Conservation (phyloP, 495 filamentous ascomycete species). For the Hyphodiscus hymeniophilus region DNA sequence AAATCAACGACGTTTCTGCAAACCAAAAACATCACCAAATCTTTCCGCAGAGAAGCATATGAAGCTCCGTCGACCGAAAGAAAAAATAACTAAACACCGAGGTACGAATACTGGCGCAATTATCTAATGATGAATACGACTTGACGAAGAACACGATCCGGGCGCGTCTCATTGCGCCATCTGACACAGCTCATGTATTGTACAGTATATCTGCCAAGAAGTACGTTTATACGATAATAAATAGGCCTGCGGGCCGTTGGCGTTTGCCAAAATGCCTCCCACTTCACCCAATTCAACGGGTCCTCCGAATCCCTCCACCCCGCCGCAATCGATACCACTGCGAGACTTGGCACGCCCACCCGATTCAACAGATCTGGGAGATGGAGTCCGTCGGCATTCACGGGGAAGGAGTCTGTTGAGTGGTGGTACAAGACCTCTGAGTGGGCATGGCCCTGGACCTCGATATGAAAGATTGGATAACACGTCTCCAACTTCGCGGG, state of each 20-base stretch:
- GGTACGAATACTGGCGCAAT: neutral
- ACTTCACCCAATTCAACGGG: constrained; percentile 10
- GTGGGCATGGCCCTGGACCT: constrained; percentile 17
- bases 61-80: neutral
- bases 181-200: constrained; percentile 1
- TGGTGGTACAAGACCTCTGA: constrained; percentile 28
- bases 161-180: neutral
- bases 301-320: constrained; percentile 24
- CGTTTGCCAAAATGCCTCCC: constrained; percentile 20
- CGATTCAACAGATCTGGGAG: constrained; percentile 31
- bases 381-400: constrained; percentile 22
- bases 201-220: neutral
- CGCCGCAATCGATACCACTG: constrained; percentile 71
- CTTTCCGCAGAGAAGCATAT: neutral
- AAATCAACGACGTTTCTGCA: constrained; percentile 2
- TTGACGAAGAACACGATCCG: constrained; percentile 6
- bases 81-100: neutral
- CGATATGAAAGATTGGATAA: constrained; percentile 23
- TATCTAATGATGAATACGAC: constrained; percentile 14
- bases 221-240: constrained; percentile 8
- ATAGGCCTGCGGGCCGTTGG: constrained; percentile 11
- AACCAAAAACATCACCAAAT: neutral
- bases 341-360: constrained; percentile 65
- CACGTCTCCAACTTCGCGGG: constrained; percentile 17
- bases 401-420: constrained; percentile 24